These are phyloP conservation scores for Fraxinus pennsylvanica DNA, from an alignment of 257 asterid genomes.

Conservation along the genomic window DNA sequence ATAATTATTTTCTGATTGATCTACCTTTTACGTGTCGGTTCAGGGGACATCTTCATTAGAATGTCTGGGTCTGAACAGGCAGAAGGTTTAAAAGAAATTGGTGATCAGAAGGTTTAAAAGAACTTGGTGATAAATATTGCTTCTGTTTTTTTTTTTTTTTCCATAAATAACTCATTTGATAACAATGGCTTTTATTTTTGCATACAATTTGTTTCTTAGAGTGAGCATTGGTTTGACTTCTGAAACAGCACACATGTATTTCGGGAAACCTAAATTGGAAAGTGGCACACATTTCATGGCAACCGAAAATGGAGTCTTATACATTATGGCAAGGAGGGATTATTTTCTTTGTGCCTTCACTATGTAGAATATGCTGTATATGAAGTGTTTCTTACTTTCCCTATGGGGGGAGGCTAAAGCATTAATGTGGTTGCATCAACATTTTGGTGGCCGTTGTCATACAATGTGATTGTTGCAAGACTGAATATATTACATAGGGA, in stretches of 20 bases:
- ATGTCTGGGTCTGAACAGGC: background rate
- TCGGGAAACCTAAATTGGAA: background rate
- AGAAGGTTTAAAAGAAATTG: background rate
- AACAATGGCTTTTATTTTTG: background rate
- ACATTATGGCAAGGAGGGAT: background rate
- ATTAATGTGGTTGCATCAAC: background rate
- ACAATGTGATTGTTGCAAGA: constrained; percentile 21
- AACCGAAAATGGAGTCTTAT: background rate
- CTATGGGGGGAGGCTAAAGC: background rate
- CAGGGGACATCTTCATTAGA: background rate
- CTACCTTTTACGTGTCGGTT: background rate
- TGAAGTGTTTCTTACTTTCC: background rate
- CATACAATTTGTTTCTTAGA: background rate
- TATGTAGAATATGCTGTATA: background rate
- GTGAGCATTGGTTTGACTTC: background rate
- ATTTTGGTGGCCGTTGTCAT: constrained; percentile 12
- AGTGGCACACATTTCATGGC: background rate
- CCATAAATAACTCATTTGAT: background rate
- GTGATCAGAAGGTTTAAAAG: background rate
- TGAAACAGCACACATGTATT: background rate
- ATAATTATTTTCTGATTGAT: background rate
- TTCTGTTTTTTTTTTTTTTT: background rate
- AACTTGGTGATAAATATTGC: background rate
- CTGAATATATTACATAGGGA: constrained; percentile 26
- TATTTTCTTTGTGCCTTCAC: background rate